Conservation (phyloP, 441 rosid genomes). For the Codiaeum variegatum region DNA sequence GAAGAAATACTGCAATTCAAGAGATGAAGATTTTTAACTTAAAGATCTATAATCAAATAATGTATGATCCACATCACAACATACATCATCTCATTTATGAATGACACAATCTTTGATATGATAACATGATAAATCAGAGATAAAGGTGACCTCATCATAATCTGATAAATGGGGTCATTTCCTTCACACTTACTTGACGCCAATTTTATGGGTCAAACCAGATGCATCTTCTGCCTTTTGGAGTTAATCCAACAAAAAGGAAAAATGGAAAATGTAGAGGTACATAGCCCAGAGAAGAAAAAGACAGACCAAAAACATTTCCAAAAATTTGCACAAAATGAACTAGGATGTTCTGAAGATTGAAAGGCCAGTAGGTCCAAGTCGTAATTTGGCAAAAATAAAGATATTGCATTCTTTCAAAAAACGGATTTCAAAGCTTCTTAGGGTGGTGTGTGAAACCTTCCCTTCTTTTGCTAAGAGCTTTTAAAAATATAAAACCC, state of each 20-base stretch:
- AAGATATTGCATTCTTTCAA: background rate
- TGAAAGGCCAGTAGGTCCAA: background rate
- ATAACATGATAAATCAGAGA: background rate
- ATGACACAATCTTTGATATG: background rate
- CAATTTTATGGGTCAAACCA: background rate
- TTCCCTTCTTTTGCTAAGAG: background rate
- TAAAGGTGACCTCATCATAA: background rate
- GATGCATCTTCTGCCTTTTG: background rate
- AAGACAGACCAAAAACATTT: background rate
- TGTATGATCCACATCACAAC: background rate
- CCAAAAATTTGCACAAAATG: background rate
- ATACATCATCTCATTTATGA: no score
- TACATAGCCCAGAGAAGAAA: background rate
- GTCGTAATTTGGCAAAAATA: background rate
- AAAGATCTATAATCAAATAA: background rate
- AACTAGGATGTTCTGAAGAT: background rate
- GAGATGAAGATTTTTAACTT: conserved; percentile 16
- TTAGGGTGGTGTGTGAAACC: background rate
- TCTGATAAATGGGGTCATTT: background rate
- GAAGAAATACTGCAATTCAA: conserved; percentile 81
- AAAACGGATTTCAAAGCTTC: background rate
- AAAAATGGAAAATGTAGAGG: no score
- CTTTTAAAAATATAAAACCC: background rate
- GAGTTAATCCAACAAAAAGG: background rate
- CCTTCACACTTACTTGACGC: background rate